Evolutionary conservation across 192 early-diverging fungal genomes (phyloP).

Genomic region (Thoreauomyces humboldtii): DNA sequence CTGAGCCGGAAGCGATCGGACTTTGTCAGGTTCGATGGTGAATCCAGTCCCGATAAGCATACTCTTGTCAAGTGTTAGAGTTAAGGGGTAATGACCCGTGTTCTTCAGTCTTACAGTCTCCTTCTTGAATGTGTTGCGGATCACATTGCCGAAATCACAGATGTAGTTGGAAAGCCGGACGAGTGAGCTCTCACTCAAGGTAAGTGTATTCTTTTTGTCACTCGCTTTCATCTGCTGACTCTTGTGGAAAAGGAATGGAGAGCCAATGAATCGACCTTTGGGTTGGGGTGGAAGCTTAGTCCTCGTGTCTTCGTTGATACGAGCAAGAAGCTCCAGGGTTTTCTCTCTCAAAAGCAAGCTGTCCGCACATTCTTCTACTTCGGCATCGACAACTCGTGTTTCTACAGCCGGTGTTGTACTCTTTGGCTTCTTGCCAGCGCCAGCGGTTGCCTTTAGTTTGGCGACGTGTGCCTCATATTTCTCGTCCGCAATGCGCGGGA

Average conservation of each 20-base stretch:
- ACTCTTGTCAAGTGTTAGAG: conserved; percentile 41
- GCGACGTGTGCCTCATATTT: conserved; percentile 24
- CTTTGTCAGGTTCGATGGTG: conserved; percentile 53
- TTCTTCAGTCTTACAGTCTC: conserved; percentile 47
- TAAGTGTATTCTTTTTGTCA: conserved; percentile 33
- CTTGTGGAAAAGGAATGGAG: conserved; percentile 44
- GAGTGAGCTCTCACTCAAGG: conserved; percentile 40
- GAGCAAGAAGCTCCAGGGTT: conserved; percentile 34
- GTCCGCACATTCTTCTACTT: conserved; percentile 42
- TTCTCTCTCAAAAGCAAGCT: conserved; percentile 39
- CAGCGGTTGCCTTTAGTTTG: conserved; percentile 18
- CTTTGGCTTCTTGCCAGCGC: not conserved
- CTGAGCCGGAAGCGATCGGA: conserved; percentile 44
- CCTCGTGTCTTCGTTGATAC: conserved; percentile 38
- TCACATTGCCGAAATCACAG: conserved; percentile 59
- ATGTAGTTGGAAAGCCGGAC: conserved; percentile 44
- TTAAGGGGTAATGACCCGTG: conserved; percentile 33
- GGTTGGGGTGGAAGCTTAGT: conserved; percentile 1
- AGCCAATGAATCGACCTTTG: conserved; percentile 48
- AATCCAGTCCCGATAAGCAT: conserved; percentile 44
- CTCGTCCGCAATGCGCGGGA: conserved; percentile 34
- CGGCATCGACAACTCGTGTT: conserved; percentile 20
- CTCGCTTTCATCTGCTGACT: conserved; percentile 26
- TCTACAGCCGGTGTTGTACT: not conserved
- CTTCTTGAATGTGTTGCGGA: conserved; percentile 46